Percentiles rank a stretch among this genome's conserved stretches.
Conservation (phyloP, 192 early-diverging fungal genomes). For the Mortierella claussenii region DNA sequence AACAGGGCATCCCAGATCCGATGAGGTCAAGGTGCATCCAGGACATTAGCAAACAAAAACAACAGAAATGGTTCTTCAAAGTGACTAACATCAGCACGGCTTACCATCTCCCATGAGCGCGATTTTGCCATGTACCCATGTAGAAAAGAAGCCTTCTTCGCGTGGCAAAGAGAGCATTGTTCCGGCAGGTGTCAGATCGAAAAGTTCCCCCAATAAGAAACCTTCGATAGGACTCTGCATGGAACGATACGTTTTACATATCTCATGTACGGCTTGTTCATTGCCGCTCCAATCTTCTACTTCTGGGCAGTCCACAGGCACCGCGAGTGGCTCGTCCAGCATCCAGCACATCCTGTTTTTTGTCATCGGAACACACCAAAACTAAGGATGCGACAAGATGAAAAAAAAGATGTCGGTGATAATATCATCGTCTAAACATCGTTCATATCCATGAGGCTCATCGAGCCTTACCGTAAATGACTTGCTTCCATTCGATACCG, state of each 20-base stretch:
- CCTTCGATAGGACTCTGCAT: constrained; percentile 6
- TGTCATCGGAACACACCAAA: constrained; percentile 47
- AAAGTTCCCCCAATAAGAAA: constrained; percentile 7
- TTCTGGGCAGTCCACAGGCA: constrained; percentile 20
- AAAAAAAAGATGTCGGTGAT: too few relatives aligned
- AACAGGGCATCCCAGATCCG: background rate
- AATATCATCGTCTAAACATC: background rate
- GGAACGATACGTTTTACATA: constrained; percentile 4
- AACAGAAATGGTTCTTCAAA: too few relatives aligned
- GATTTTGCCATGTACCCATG: constrained; percentile 37
- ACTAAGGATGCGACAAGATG: constrained; percentile 17
- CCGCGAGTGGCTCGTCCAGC: constrained; percentile 21
- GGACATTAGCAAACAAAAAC: too few relatives aligned
- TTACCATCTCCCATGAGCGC: constrained; percentile 50
- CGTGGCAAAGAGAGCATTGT: constrained; percentile 23
- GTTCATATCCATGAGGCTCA: background rate
- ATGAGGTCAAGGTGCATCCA: background rate
- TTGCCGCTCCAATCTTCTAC: constrained; percentile 26
- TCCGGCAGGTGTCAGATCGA: constrained; percentile 21
- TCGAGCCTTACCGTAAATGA: constrained; percentile 26
- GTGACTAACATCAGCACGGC: too few relatives aligned
- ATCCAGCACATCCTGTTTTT: constrained; percentile 37
- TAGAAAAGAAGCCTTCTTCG: constrained; percentile 32
- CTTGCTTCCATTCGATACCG: constrained; percentile 18
- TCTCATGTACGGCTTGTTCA: background rate